These are phyloP conservation scores for Fusarium camptoceras DNA, from an alignment of 2,329 filamentous ascomycete genomes.

Conservation along the genomic window DNA sequence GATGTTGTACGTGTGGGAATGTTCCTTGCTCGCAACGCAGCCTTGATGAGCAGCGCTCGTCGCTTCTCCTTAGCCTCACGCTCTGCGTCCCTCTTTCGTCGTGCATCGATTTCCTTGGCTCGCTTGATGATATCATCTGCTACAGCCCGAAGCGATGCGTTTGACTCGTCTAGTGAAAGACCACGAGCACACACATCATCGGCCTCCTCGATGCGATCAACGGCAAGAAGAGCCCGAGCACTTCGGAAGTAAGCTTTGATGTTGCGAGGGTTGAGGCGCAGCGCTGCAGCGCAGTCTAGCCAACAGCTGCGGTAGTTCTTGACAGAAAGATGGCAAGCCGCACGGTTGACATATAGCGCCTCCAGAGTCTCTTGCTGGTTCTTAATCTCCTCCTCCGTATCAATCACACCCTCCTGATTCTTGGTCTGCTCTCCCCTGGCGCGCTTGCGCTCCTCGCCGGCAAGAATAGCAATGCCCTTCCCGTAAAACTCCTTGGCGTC, in stretches of 20 bases:
- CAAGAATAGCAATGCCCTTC: conserved; percentile 82
- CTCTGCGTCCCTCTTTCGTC: conserved; percentile 67
- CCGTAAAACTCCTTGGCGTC: conserved; percentile 94
- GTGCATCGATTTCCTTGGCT: conserved; percentile 65
- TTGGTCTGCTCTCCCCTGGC: conserved; percentile 53
- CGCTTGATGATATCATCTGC: conserved; percentile 72
- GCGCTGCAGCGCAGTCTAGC: conserved; percentile 82
- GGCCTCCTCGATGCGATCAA: conserved; percentile 84
- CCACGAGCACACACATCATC: conserved; percentile 82
- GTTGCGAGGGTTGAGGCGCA: conserved; percentile 83
- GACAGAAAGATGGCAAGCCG: conserved; percentile 88
- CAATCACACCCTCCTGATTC: conserved; percentile 47
- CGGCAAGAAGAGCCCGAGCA: conserved; percentile 78
- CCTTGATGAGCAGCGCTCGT: conserved; percentile 70
- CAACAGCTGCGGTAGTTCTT: conserved; percentile 90
- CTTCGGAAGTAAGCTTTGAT: conserved; percentile 94
- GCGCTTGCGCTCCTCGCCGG: conserved; percentile 70
- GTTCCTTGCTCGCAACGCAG: conserved; percentile 75
- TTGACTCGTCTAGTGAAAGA: conserved; percentile 76
- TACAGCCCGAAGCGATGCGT: conserved; percentile 73
- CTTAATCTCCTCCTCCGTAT: conserved; percentile 66
- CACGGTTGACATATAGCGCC: conserved; percentile 85
- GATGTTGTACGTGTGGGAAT: conserved; percentile 75
- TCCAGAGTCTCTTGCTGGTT: conserved; percentile 76
- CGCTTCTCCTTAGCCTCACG: conserved; percentile 65